Base-by-base conservation (phyloP, 176 grass and related monocot genomes). In the Avena sativa region DNA sequence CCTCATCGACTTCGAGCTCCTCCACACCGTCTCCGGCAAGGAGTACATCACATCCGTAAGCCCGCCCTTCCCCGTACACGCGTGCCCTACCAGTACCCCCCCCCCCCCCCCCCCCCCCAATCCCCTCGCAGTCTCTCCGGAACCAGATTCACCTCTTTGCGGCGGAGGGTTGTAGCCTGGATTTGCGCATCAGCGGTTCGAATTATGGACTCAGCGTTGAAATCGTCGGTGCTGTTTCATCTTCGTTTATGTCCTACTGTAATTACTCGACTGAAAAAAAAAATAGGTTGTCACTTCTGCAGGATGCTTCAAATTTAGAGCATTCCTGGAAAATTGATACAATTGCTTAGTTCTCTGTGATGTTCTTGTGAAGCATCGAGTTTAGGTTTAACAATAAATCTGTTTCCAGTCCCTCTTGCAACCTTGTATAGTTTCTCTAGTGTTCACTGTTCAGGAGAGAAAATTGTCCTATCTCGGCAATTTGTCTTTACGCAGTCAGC, bases 11-110 rank as follows among this genome's bases (percentile, higher is more conserved):
- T 98, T 95, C 82, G 92, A 94, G 52, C 93, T 98, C 80, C 93
- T 98, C 65, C 93, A 98, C 79, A 95, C 93, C 62, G 60, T 78
- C 82, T 91, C 93, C 56, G 96, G 93, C 63, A 98, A 98, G 85
- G 92, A 98, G 84, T 96, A 95, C 90, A 98, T 98, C 93, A 98
- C 93, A 84, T 88, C 93, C 40, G 96, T 96, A 93, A 84, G 28
- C 36, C n/a, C 12, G 5, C 19, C n/a, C 53, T 9, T 3, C 28
- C 21, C 1, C 44, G 16, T 13, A 11, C 70, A 30, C 4, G 2
- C 12, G 9, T 23, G 12, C 71, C 30, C 32, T 84, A 66, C 56
- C 15, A 32, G 12, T 76, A 9, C 76, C 53, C 57, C 76, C 53
- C 57, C 76, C 53, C 57, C 76, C 53, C 57, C 76, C 53, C 57